Percentiles rank a stretch among this genome's conserved stretches.
Conservation (phyloP, 1,139 yeast species). For the Hansenula lynferdii region DNA sequence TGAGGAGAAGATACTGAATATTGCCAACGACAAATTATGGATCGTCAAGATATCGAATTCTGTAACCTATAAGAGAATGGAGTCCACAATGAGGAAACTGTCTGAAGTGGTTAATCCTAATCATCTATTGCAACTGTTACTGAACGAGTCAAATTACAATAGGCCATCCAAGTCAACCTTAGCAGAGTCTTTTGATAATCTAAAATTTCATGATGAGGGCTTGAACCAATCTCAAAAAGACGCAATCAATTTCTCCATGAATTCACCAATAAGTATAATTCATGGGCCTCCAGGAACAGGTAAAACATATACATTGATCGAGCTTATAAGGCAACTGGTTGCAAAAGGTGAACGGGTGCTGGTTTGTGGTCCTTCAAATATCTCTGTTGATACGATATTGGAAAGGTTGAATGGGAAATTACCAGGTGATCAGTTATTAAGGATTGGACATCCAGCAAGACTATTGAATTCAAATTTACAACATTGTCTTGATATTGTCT, state of each 20-base stretch:
- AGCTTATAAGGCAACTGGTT: conserved; percentile 70
- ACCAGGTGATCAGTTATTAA: conserved; percentile 52
- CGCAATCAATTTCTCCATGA: conserved; percentile 49
- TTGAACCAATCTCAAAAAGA: conserved; percentile 73
- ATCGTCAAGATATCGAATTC: conserved; percentile 65
- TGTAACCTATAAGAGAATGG: conserved; percentile 74
- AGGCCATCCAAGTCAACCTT: conserved; percentile 15
- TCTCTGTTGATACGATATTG: conserved; percentile 88
- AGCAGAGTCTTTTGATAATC: conserved; percentile 8
- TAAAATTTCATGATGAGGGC: conserved; percentile 40
- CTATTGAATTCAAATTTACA: conserved; percentile 55
- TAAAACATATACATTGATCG: conserved; percentile 83
- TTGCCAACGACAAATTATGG: conserved; percentile 50
- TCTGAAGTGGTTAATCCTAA: conserved; percentile 35
- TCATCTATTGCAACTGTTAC: conserved; percentile 36
- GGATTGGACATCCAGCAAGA: conserved; percentile 95
- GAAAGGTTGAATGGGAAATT: conserved; percentile 61
- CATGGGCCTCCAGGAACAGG: conserved; percentile 86
- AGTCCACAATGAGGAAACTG: conserved; percentile 69
- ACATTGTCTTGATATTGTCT: conserved; percentile 74
- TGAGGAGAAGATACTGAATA: conserved; percentile 38
- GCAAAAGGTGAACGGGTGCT: conserved; percentile 61
- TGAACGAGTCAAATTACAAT: conserved; percentile 37
- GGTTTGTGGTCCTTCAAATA: conserved; percentile 94
- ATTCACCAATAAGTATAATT: conserved; percentile 48